phyloP scores from a whole-genome alignment of 106 monocot genomes.

The Acorus gramineus region DNA sequence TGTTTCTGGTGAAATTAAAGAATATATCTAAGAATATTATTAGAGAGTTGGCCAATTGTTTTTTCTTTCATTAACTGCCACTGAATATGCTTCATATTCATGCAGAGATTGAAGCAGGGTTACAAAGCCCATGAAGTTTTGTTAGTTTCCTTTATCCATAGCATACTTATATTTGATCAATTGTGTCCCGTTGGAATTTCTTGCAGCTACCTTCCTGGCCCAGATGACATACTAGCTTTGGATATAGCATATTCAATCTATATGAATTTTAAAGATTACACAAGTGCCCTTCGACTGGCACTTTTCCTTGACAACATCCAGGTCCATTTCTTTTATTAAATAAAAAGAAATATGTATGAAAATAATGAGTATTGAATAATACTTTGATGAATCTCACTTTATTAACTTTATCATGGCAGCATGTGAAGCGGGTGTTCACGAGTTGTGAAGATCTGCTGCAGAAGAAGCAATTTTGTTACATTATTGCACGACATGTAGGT shows the following conservation, averaged over 20 bases:
- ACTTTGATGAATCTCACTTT: background rate
- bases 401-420: slow-evolving; percentile 32
- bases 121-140: too few relatives aligned
- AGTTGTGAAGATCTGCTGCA: slow-evolving; percentile 56
- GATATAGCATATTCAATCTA: slow-evolving; percentile 87
- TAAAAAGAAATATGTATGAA: background rate
- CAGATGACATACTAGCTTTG: slow-evolving; percentile 77
- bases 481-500: slow-evolving; percentile 92
- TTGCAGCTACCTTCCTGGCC: slow-evolving; percentile 72
- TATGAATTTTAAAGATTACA: slow-evolving; percentile 73
- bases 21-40: too few relatives aligned
- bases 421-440: slow-evolving; percentile 77
- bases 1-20: too few relatives aligned
- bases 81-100: too few relatives aligned
- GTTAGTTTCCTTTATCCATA: too few relatives aligned
- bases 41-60: too few relatives aligned
- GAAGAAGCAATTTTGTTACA: slow-evolving; percentile 97
- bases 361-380: background rate
- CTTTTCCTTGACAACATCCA: slow-evolving; percentile 72
- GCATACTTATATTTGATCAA: background rate
- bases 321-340: slow-evolving; percentile 20
- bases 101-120: too few relatives aligned
- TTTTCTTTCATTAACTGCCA: too few relatives aligned
- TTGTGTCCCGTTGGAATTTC: background rate
- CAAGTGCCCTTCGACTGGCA: slow-evolving; percentile 81